Conservation (phyloP, 169 alveolate species). For the Plasmodium fragile region DNA sequence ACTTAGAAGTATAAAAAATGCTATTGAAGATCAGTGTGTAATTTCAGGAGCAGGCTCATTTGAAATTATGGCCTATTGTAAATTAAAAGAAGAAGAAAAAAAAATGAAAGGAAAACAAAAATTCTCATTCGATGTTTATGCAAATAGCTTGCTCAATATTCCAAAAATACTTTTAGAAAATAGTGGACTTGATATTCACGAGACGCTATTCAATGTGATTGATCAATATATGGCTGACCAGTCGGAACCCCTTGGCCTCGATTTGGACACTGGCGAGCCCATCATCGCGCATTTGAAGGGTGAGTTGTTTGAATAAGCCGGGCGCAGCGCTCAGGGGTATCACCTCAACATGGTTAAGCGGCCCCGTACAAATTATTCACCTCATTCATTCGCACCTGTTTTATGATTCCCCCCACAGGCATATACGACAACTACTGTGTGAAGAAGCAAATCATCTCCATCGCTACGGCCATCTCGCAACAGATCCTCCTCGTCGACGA, state of each 20-base stretch:
- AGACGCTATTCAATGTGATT: slow-evolving; percentile 90
- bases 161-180: slow-evolving; percentile 98
- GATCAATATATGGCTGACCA: slow-evolving; percentile 90
- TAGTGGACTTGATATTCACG: slow-evolving; percentile 96
- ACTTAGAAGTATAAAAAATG: slow-evolving; percentile 97
- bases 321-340: too few species aligned
- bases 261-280: slow-evolving; percentile 94
- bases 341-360: too few species aligned
- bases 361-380: too few species aligned
- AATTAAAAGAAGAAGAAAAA: slow-evolving; percentile 88
- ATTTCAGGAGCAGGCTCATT: slow-evolving; percentile 99
- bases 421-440: slow-evolving; percentile 97
- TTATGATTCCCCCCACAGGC: slow-evolving; percentile 72
- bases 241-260: slow-evolving; percentile 95
- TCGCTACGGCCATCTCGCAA: slow-evolving; percentile 99
- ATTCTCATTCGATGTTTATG: slow-evolving; percentile 96
- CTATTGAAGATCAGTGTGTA: slow-evolving; percentile 94
- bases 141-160: slow-evolving; percentile 94
- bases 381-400: background rate
- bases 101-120: slow-evolving; percentile 95
- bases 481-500: slow-evolving; percentile 98
- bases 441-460: slow-evolving; percentile 94
- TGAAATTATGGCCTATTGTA: slow-evolving; percentile 94
- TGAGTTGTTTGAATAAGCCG: background rate
- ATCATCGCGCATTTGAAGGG: slow-evolving; percentile 94